phyloP scores from a whole-genome alignment of 768 basidiomycete species.

The Xerocomellus chrysenteron region DNA sequence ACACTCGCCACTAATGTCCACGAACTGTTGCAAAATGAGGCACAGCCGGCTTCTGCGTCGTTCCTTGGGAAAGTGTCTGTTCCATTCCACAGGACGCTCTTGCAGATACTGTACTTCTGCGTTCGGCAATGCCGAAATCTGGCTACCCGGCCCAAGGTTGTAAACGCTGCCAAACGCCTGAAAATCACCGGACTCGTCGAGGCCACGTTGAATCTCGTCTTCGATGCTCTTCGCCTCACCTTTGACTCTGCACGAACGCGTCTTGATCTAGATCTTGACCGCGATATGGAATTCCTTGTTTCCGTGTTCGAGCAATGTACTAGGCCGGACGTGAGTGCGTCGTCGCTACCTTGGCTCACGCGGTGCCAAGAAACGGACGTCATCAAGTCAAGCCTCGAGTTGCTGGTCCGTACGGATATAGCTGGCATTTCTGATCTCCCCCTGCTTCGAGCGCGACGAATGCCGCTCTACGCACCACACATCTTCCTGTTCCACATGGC shows the following conservation, averaged over 20 bases:
- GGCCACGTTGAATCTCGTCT: slow-evolving; percentile 58
- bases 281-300: slow-evolving; percentile 78
- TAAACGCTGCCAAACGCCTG: slow-evolving; percentile 63
- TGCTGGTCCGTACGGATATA: slow-evolving; percentile 67
- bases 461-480: slow-evolving; percentile 72
- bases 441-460: slow-evolving; percentile 58
- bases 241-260: slow-evolving; percentile 63
- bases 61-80: slow-evolving; percentile 62
- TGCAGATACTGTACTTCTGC: slow-evolving; percentile 82
- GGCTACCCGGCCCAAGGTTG: slow-evolving; percentile 44
- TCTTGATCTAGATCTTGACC: slow-evolving; percentile 64
- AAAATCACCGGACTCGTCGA: slow-evolving; percentile 61
- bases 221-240: slow-evolving; percentile 64
- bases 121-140: slow-evolving; percentile 59
- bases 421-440: slow-evolving; percentile 67
- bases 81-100: slow-evolving; percentile 76
- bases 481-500: slow-evolving; percentile 86
- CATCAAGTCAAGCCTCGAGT: slow-evolving; percentile 70
- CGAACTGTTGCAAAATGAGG: slow-evolving; percentile 66
- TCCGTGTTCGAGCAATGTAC: slow-evolving; percentile 84
- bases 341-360: slow-evolving; percentile 75
- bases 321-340: slow-evolving; percentile 61
- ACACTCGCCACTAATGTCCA: slow-evolving; percentile 60
- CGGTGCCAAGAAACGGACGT: slow-evolving; percentile 80
- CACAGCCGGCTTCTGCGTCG: slow-evolving; percentile 71